Evolutionary conservation across 2,329 filamentous ascomycete genomes (phyloP), one percentile per base, ranked within the genome.

Genomic region (Hyphodiscus sp.): DNA sequence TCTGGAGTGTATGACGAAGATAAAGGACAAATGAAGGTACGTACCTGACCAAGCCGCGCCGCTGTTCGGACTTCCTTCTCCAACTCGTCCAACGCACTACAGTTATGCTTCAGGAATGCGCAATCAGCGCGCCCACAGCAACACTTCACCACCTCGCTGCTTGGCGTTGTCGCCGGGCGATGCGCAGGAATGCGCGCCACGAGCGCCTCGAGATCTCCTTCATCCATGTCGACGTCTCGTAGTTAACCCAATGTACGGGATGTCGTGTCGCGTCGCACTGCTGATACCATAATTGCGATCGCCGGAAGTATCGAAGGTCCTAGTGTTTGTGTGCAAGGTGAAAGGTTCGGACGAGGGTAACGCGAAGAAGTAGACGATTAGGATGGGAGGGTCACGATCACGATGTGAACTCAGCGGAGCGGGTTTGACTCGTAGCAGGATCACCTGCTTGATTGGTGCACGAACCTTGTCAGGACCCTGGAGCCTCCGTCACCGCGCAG

Each of bases 31-130:
- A 43, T 8, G 5, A 42, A 13, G 42, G 20, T 60, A 82, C 89
- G 68, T 86, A 96, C 92, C 87, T 96, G 89, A 61, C 94, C 94
- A 64, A 96, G 80, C 68, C 87, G 81, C 47, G 91, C 94, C 42
- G 94, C 94, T 50, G 83, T 89, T 64, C 85, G 84, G 51, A 96
- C 87, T 73, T 96, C 89, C 64, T 86, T 87, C 72, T 97, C 92
- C 60, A 97, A 79, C 57, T 82, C 86, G 63, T 89, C 85, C 46
- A 97, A 77, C 58, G 90, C 78, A 45, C 80, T 78, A 69, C 84
- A 85, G 72, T 92, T 96, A 72, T 91, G 86, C 70, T 82, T 83
- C 58, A 96, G 78, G 68, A 87, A 89, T 62, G 84, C 80, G 71
- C 92, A 97, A 65, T 90, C 84, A 58, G 76, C 69, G 61, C 83